These are phyloP conservation scores for Neurospora sp. DNA, from an alignment of 495 filamentous ascomycete species.

Conservation along the genomic window DNA sequence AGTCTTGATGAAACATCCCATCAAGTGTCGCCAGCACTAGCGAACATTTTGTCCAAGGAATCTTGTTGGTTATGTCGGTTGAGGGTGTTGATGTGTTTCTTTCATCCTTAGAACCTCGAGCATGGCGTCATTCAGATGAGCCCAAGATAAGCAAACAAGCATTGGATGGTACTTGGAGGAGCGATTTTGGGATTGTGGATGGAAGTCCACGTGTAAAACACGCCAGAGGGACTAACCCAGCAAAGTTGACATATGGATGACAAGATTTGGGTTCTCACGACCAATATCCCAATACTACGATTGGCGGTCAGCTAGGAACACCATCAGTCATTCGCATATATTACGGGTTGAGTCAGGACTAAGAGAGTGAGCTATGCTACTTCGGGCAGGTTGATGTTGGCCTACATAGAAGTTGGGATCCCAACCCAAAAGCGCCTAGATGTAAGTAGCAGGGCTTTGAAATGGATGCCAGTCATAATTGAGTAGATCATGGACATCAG, in stretches of 20 bases:
- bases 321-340: not conserved
- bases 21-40: no score
- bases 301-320: not conserved
- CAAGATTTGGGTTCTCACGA: no score
- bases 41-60: not conserved
- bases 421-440: not conserved
- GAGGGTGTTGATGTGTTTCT: not conserved
- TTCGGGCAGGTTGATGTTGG: not conserved
- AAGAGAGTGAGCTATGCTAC: not conserved
- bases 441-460: not conserved
- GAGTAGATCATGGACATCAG: not conserved
- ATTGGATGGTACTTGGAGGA: not conserved
- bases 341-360: not conserved
- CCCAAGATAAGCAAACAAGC: not conserved
- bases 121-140: not conserved
- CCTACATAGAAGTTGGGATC: not conserved
- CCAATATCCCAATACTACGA: no score
- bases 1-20: no score
- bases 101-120: not conserved
- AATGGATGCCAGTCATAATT: not conserved
- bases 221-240: not conserved
- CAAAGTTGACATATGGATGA: not conserved
- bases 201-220: not conserved
- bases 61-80: not conserved
- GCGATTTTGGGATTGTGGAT: not conserved